Percentiles rank a stretch among this genome's conserved stretches.
These are phyloP conservation scores for Solanum piurae DNA, from an alignment of 257 asterid species.

Conservation along the genomic window DNA sequence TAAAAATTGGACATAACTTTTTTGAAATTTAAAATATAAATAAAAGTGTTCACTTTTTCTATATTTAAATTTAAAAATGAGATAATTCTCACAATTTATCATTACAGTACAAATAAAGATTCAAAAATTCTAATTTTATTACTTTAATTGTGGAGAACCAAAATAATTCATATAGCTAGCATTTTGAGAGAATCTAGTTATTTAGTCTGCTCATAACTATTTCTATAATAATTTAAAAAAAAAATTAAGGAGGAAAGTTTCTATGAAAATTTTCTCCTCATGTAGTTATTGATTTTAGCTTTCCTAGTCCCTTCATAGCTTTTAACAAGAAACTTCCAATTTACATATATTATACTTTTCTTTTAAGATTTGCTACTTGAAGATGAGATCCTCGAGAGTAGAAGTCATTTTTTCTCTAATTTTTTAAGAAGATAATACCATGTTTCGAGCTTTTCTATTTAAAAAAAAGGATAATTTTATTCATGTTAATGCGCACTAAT, in stretches of 20 bases:
- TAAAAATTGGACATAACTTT: not conserved
- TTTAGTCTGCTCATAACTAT: not conserved
- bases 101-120: not conserved
- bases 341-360: not conserved
- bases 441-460: not conserved
- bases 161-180: not conserved
- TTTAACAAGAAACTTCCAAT: not conserved
- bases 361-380: not conserved
- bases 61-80: not conserved
- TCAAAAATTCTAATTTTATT: not conserved
- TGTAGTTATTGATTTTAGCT: not conserved
- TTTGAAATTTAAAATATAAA: not conserved
- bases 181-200: not conserved
- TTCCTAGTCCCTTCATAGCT: not conserved
- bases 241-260: not conserved
- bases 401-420: not conserved
- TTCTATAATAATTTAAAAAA: too few relatives aligned
- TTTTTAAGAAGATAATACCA: too few relatives aligned
- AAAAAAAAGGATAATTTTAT: not conserved
- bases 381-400: not conserved
- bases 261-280: not conserved
- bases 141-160: not conserved
- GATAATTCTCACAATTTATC: not conserved
- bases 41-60: not conserved
- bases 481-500: not conserved